Evolutionary conservation across 2,329 filamentous ascomycete genomes (phyloP).

Genomic region (Harringtonia lauricola): DNA sequence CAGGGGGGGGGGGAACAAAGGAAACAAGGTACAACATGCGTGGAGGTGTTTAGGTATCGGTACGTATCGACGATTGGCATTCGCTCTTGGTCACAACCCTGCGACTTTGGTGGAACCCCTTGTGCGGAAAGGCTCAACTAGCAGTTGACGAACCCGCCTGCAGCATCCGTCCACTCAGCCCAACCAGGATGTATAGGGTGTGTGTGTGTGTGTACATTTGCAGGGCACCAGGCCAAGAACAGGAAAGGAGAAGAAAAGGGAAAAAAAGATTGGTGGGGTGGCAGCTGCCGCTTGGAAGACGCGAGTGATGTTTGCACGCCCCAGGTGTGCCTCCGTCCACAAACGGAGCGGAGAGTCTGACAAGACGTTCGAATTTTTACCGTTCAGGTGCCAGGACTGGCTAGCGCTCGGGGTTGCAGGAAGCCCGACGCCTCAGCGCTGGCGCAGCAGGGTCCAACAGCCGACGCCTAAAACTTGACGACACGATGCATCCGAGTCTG

Average conservation of each 20-base stretch:
- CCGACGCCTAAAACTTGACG: too few relatives aligned
- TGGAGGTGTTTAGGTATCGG: background rate
- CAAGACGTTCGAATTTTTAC: too few relatives aligned
- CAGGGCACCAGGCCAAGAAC: background rate
- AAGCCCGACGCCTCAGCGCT: too few relatives aligned
- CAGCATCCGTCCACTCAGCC: constrained; percentile 4
- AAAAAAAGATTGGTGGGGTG: background rate
- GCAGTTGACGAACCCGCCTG: background rate
- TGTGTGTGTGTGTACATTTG: background rate
- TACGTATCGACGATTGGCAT: background rate
- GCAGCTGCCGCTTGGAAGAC: too few relatives aligned
- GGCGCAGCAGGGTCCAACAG: too few relatives aligned
- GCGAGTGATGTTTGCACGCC: too few relatives aligned
- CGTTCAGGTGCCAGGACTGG: too few relatives aligned
- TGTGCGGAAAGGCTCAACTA: background rate
- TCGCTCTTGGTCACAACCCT: background rate
- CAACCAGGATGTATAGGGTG: background rate
- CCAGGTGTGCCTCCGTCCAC: too few relatives aligned
- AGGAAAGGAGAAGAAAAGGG: background rate
- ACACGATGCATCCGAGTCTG: too few relatives aligned
- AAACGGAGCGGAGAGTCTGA: too few relatives aligned
- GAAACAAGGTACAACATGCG: background rate
- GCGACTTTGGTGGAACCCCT: background rate
- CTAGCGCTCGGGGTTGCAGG: too few relatives aligned
- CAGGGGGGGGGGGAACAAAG: background rate